Evolutionary conservation across 225 moss, liverwort and hornwort species (phyloP).

Genomic region (Pseudoscleropodium purum): DNA sequence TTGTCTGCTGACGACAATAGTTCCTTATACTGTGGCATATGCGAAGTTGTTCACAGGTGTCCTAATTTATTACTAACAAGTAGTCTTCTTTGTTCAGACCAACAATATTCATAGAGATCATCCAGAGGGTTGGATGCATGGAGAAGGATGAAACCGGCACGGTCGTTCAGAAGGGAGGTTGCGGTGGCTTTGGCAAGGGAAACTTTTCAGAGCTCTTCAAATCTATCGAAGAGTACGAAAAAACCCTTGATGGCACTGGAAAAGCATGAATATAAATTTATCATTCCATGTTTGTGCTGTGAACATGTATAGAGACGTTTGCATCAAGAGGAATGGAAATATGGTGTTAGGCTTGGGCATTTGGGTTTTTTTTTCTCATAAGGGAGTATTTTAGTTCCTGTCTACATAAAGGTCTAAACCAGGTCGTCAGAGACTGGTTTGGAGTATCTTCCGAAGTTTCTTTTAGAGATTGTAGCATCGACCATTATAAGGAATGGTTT

Average conservation of each 20-base stretch:
- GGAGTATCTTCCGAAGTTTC: neutral
- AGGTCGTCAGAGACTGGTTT: neutral
- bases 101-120: conserved; percentile 80
- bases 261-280: conserved; percentile 1
- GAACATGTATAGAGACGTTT: neutral
- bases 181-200: conserved; percentile 69
- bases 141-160: conserved; percentile 40
- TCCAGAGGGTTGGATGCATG: conserved; percentile 79
- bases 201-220: conserved; percentile 84
- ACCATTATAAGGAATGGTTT: neutral
- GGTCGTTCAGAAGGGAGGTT: conserved; percentile 56
- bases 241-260: conserved; percentile 46
- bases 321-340: neutral
- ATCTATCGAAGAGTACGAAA: conserved; percentile 74
- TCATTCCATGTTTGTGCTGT: neutral
- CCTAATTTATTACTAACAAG: neutral
- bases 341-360: neutral
- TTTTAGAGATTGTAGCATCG: neutral
- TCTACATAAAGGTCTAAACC: neutral
- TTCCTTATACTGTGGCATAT: neutral
- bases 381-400: neutral
- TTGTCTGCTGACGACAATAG: neutral
- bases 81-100: conserved; percentile 41
- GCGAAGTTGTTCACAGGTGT: neutral
- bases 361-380: neutral